Evolutionary conservation across 2,329 filamentous ascomycete species (phyloP).

Genomic region (Colletotrichum sublineola): DNA sequence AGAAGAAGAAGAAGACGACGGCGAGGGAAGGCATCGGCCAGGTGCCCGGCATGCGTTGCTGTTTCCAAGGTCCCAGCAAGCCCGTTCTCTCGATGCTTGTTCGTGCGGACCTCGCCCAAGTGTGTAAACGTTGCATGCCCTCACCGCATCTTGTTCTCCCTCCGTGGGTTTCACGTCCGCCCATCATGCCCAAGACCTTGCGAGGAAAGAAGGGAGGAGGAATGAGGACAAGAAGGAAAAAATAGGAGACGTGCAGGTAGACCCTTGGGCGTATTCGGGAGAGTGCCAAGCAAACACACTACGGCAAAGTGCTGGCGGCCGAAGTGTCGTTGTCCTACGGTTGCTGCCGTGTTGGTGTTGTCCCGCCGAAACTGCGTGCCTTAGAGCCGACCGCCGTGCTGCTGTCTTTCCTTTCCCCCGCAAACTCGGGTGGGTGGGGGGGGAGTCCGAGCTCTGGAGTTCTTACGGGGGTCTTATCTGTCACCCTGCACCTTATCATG

Average conservation of each 20-base stretch:
- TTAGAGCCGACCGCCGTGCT: neutral
- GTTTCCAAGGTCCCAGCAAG: neutral
- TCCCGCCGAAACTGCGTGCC: neutral
- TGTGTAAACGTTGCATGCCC: slow-evolving; percentile 3
- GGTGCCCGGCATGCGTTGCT: too few relatives aligned
- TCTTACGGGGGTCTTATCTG: neutral
- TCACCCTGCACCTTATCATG: neutral
- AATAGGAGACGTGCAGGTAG: neutral
- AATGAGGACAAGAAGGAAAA: neutral
- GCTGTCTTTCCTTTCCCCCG: neutral
- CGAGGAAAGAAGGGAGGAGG: neutral
- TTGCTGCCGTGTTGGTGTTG: slow-evolving; percentile 8
- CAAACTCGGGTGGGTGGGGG: neutral
- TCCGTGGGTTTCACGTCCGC: slow-evolving; percentile 2
- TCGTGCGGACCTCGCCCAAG: neutral
- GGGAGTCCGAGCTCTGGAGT: neutral
- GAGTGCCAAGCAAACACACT: neutral
- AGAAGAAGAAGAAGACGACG: too few relatives aligned
- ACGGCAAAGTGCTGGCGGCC: neutral
- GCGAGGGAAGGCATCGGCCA: too few relatives aligned
- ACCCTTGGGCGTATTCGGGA: too few relatives aligned
- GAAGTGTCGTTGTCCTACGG: slow-evolving; percentile 4
- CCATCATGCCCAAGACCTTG: neutral
- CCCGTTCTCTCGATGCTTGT: neutral
- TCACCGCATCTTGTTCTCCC: slow-evolving; percentile 9